Conservation (phyloP, 176 grass and related monocot species). For the Triticum monococcum region DNA sequence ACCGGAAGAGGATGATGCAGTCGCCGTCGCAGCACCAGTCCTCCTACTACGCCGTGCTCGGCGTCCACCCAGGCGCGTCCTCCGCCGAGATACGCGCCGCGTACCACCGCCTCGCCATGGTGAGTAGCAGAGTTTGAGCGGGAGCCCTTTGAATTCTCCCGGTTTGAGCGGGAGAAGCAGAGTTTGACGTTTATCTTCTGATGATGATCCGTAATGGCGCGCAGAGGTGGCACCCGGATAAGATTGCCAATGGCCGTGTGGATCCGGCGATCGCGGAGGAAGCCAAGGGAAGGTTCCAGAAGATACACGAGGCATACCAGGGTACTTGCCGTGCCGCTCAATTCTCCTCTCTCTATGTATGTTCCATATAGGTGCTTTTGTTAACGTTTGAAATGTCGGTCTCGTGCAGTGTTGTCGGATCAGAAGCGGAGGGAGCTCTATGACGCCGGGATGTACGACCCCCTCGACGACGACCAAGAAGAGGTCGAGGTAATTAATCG, state of each 20-base stretch:
- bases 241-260: slow-evolving; percentile 26
- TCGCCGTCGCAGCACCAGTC: neutral
- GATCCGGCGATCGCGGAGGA: slow-evolving; percentile 61
- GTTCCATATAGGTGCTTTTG: neutral
- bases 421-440: slow-evolving; percentile 65
- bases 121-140: slow-evolving; percentile 11
- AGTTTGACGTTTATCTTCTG: neutral
- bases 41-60: slow-evolving; percentile 80
- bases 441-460: slow-evolving; percentile 69
- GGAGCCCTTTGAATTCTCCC: neutral
- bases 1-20: slow-evolving; percentile 6
- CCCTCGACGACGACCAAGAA: slow-evolving; percentile 51
- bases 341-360: neutral
- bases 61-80: slow-evolving; percentile 53
- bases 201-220: neutral
- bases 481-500: slow-evolving; percentile 54
- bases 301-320: slow-evolving; percentile 86
- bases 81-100: slow-evolving; percentile 71
- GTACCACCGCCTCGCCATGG: slow-evolving; percentile 80
- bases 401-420: slow-evolving; percentile 69
- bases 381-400: neutral
- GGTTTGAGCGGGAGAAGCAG: neutral
- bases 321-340: slow-evolving; percentile 22
- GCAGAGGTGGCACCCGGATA: slow-evolving; percentile 93
- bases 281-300: slow-evolving; percentile 75